Evolutionary conservation across 1,284 basidiomycete genomes (phyloP), one percentile per base, ranked within the genome.

Genomic region (Rhizopogon hawkerae): DNA sequence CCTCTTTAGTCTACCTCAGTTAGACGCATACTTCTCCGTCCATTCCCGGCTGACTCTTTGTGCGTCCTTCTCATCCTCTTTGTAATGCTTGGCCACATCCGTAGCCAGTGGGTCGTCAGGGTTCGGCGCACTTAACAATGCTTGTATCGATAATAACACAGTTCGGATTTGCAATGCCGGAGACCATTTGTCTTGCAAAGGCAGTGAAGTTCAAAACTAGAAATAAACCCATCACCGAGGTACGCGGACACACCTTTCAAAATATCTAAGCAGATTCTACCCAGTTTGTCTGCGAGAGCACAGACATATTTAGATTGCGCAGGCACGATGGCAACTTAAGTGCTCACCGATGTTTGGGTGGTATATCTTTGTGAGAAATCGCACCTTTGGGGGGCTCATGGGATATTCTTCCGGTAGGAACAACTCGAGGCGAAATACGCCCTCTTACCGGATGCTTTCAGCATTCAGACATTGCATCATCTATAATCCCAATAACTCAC

Each of bases 401-500:
- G 95, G 95, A 69, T 99, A 99, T 66, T 98, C 95, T 68, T 98
- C 95, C 1, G 96, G 94, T 38, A 99, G 75, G 74, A 98, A 99
- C 41, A 99, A 77, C 70, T 99, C 96, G 33, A 98, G 78, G 62
- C 86, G 89, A 76, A 99, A 99, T 13, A 88, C 74, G 23, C 96
- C 96, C 60, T 85, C 94, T 96, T 31, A 21, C 52, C 35, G 35
- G 53, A 45, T 7, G 23, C n/a, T 46, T 45, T 43, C 29, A 43
- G 41, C 29, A 43, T 33, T 33, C n/a, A 44, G 37, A 23, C 31
- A 42, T 46, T 10, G 24, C 35, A 45, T 21, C 23, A 38, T n/a
- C 13, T 21, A 21, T 21, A n/a, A 43, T 43, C 41, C n/a, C 16
- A 37, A 31, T 38, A 14, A 74, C 89, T 63, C 65, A 94, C 93